Percentiles rank a stretch among this genome's conserved stretches.
Evolutionary conservation across 495 filamentous ascomycete genomes (phyloP).

Genomic region (Tuber borchii): DNA sequence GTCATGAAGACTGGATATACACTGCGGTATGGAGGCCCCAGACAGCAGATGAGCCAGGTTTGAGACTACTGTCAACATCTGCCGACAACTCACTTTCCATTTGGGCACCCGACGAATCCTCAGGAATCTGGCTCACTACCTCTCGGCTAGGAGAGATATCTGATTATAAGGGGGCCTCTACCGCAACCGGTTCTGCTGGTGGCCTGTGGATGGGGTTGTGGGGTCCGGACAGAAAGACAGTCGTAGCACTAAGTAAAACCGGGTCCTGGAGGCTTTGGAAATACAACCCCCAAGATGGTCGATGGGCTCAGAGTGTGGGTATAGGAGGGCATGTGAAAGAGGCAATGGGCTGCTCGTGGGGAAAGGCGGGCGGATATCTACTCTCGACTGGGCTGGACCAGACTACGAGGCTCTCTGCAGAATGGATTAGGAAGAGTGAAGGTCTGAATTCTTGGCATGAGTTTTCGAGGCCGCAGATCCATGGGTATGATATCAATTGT

Average conservation of each 20-base stretch:
- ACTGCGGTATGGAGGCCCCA: constrained; percentile 66
- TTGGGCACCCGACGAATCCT: constrained; percentile 75
- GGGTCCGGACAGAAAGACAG: constrained; percentile 67
- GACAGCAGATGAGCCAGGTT: constrained; percentile 40
- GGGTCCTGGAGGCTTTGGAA: constrained; percentile 88
- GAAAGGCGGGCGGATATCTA: constrained; percentile 72
- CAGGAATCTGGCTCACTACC: constrained; percentile 81
- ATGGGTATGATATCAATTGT: constrained; percentile 97
- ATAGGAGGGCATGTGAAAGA: constrained; percentile 77
- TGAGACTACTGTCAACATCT: constrained; percentile 80
- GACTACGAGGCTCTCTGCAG: constrained; percentile 85
- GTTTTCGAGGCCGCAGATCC: constrained; percentile 90
- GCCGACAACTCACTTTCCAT: constrained; percentile 91
- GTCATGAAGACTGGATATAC: constrained; percentile 98
- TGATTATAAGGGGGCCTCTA: constrained; percentile 85
- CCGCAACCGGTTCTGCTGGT: constrained; percentile 88
- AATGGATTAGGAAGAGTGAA: constrained; percentile 56
- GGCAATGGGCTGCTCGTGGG: constrained; percentile 76
- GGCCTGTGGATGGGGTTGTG: constrained; percentile 95
- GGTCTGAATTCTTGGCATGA: constrained; percentile 73
- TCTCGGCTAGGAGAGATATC: constrained; percentile 88
- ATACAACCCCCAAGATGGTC: constrained; percentile 50
- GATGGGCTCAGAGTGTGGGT: constrained; percentile 70
- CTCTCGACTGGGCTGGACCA: constrained; percentile 87
- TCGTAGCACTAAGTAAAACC: constrained; percentile 78